Conservation (phyloP, 345 rosid genomes). For the Abelmoschus esculentus region DNA sequence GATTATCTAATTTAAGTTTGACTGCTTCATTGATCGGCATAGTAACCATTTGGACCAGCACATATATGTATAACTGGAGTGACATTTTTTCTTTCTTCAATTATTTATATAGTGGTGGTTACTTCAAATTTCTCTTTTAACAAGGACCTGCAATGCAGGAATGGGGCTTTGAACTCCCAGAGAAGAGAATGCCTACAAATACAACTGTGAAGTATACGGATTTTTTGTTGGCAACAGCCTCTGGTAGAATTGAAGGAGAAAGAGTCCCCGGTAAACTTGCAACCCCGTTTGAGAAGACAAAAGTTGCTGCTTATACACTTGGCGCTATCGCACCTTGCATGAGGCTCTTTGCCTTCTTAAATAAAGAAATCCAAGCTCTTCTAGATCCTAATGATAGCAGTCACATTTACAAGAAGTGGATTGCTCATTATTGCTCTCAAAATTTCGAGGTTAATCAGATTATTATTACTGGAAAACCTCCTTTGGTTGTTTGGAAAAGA, state of each 20-base stretch:
- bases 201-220: slow-evolving; percentile 36
- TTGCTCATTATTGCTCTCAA: slow-evolving; percentile 35
- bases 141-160: slow-evolving; percentile 26
- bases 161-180: slow-evolving; percentile 40
- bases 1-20: neutral
- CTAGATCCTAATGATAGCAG: slow-evolving; percentile 25
- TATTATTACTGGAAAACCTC: slow-evolving; percentile 3
- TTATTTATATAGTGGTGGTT: slow-evolving; percentile 1
- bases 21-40: neutral
- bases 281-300: slow-evolving; percentile 53
- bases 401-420: slow-evolving; percentile 55
- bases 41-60: slow-evolving; percentile 1
- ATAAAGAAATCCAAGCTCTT: slow-evolving; percentile 36
- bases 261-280: slow-evolving; percentile 39
- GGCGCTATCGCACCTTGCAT: slow-evolving; percentile 49
- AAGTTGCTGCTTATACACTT: slow-evolving; percentile 52
- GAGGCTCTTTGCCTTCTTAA: slow-evolving; percentile 36
- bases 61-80: neutral
- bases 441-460: slow-evolving; percentile 32
- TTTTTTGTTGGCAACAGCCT: slow-evolving; percentile 44
- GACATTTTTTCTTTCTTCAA: neutral
- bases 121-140: slow-evolving; percentile 6
- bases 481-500: neutral
- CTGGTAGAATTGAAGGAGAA: slow-evolving; percentile 48
- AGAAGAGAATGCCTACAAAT: slow-evolving; percentile 17